These are phyloP conservation scores for Lasiodiplodia gonubiensis DNA, from an alignment of 2,329 filamentous ascomycete species.

Conservation along the genomic window DNA sequence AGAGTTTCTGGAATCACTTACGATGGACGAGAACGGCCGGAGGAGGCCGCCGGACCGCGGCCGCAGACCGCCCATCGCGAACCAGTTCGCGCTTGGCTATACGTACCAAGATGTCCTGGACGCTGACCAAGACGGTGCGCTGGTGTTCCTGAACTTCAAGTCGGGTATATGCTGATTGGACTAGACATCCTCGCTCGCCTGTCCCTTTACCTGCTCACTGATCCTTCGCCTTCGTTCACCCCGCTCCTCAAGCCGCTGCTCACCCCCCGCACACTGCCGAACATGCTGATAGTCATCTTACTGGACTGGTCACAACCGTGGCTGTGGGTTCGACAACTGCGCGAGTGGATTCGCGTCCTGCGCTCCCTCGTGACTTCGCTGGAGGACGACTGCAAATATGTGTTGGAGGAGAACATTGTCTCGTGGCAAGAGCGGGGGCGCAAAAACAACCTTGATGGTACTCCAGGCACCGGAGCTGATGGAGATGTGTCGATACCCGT, in stretches of 20 bases:
- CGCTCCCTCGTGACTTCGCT: conserved; percentile 76
- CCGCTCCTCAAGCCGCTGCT: conserved; percentile 83
- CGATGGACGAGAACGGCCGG: conserved; percentile 45
- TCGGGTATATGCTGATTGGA: conserved; percentile 30
- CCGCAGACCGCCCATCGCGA: conserved; percentile 77
- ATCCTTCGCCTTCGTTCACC: conserved; percentile 80
- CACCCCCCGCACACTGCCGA: conserved; percentile 80
- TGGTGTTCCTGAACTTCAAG: not conserved
- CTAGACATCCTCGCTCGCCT: conserved; percentile 87
- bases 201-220: conserved; percentile 86
- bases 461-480: conserved; percentile 23
- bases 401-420: conserved; percentile 85
- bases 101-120: conserved; percentile 95
- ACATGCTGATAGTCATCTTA: conserved; percentile 87
- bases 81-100: conserved; percentile 90
- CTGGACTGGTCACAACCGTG: conserved; percentile 95
- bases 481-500: conserved; percentile 75
- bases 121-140: conserved; percentile 84
- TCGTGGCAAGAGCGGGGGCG: conserved; percentile 70
- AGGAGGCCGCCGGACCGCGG: conserved; percentile 60
- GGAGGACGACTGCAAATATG: conserved; percentile 75
- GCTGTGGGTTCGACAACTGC: conserved; percentile 86
- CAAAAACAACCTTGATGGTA: conserved; percentile 27
- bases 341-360: conserved; percentile 87
- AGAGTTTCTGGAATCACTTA: conserved; percentile 72